Base-by-base conservation (phyloP, 2,329 filamentous ascomycete genomes). In the Aspergillus sp. region DNA sequence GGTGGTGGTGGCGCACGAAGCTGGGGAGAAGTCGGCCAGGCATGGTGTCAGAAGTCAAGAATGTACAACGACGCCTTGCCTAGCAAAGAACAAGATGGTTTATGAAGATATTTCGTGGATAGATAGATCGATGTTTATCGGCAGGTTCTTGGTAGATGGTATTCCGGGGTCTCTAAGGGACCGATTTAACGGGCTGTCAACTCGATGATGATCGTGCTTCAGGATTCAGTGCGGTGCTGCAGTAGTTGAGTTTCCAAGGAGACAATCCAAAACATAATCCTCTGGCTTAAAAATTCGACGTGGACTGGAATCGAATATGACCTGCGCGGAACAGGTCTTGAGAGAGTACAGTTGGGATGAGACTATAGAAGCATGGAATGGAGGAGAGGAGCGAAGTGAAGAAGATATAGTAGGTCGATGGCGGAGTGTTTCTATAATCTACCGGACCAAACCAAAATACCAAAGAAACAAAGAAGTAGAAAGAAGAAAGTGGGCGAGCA, bases 1-100 rank as follows among this genome's bases (percentile, higher is more conserved):
- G 71, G 56, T 72, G 69, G 49, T 70, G 71, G 56, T 72, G 69
- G 65, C 75, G 72, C 60, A 77, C 73, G 56, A 77, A 70, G 66
- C 67, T 77, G 65, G 75, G 68, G 59, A 78, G 70, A 31, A 78
- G 67, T 64, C 75, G 74, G 65, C 75, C 75, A 53, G 75, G 75
- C 75, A 78, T 78, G 36, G 58, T 72, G 67, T 61, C 32, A 32
- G 39, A 36, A 49, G 31, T 58, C 49, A 45, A 31, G 49, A 20
- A 22, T 29, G 45, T 29, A 10, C 49, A 12, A 51, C 31, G 31
- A 55, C 50, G 42, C 16, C 20, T 29, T 20, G 24, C 20, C 32
- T 36, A 20, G n/a, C 31, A 39, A 24, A 18, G 6, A 18, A 49
- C 10, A 54, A 11, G 24, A 10, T 14, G 42, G 39, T 54, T n/a